Base-by-base conservation (phyloP, 352 stramenopile species). In the Phytopythium mirpurense region DNA sequence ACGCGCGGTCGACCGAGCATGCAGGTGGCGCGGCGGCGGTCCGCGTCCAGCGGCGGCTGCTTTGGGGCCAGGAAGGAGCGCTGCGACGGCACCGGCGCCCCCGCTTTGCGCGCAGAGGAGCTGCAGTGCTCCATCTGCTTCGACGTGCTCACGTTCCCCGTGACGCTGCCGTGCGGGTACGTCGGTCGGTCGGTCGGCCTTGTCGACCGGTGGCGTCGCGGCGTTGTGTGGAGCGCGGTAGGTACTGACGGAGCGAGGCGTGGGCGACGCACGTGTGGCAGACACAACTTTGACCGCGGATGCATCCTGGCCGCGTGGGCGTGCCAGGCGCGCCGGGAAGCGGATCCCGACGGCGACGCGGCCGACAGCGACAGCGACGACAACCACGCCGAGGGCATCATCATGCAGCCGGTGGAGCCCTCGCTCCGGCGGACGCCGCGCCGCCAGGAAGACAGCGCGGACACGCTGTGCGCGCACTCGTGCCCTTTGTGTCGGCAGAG, bases 241-340 rank as follows among this genome's bases (percentile, higher is more conserved):
- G 18, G 43, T 3, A 15, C 21, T 31, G 49, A 16, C 5, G 52
- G 11, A 41, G 19, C 37, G 23, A n/a, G 36, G 16, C 56, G 19
- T n/a, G n/a, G n/a, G n/a, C n/a, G n/a, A n/a, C n/a, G n/a, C n/a
- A n/a, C n/a, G n/a, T n/a, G n/a, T n/a, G n/a, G 16, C 54, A 91
- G 81, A n/a, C 81, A 91, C 63, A 91, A 91, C 63, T 91, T 90
- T 53, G 81, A 91, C 55, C 78, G 81, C 10, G 81, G 81, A 8
- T 91, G 81, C 55, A 81, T 91, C 26, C 52, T 91, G 23, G 77
- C 65, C 1, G 80, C 80, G 6, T 91, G 80, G 80, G 52, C 62
- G 5, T 71, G 83, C 43, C 65, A 79, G 27, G 18, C 31, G 31
- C 23, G 15, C 19, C 27, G 24, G 15, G 21, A n/a, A 34, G 7